A percentile compares a stretch with the other conserved stretches of the same genome.
Conservation (phyloP, 768 basidiomycete genomes). For the Amanita subjunquillea region DNA sequence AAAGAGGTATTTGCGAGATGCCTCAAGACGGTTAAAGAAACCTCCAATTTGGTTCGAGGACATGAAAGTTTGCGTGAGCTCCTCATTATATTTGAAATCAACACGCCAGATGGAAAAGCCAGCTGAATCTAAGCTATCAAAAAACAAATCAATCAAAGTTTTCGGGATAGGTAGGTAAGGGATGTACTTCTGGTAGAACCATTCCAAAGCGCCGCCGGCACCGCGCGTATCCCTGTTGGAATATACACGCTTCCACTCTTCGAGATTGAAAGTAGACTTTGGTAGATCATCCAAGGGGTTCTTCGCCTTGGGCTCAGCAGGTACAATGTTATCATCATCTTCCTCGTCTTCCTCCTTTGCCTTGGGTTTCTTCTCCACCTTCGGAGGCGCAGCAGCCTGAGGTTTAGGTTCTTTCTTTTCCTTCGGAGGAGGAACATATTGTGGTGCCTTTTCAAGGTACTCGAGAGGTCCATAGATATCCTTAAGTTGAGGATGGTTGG, state of each 20-base stretch:
- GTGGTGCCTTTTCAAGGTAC: constrained; percentile 59
- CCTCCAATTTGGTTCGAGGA: constrained; percentile 89
- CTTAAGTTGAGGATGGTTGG: constrained; percentile 74
- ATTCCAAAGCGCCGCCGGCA: constrained; percentile 72
- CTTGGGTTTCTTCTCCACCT: constrained; percentile 57
- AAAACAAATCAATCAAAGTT: not conserved
- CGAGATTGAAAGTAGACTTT: constrained; percentile 79
- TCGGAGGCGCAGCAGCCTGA: constrained; percentile 37
- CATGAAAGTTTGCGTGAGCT: constrained; percentile 91
- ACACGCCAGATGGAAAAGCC: constrained; percentile 90
- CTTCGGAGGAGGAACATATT: constrained; percentile 69
- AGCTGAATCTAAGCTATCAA: constrained; percentile 66
- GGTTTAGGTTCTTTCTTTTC: constrained; percentile 63
- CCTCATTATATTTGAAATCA: constrained; percentile 95
- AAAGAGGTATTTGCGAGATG: constrained; percentile 93
- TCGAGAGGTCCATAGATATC: constrained; percentile 48
- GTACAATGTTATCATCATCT: constrained; percentile 64
- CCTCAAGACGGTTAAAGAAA: constrained; percentile 98
- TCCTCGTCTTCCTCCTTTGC: constrained; percentile 66
- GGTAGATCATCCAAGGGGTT: constrained; percentile 92
- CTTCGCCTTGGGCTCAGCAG: constrained; percentile 82
- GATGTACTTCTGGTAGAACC: constrained; percentile 91
- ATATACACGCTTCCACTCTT: constrained; percentile 97
- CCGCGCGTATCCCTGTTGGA: constrained; percentile 97
- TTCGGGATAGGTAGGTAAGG: not conserved